phyloP scores from a whole-genome alignment of 2,329 filamentous ascomycete genomes.

The Phoma herbarum region DNA sequence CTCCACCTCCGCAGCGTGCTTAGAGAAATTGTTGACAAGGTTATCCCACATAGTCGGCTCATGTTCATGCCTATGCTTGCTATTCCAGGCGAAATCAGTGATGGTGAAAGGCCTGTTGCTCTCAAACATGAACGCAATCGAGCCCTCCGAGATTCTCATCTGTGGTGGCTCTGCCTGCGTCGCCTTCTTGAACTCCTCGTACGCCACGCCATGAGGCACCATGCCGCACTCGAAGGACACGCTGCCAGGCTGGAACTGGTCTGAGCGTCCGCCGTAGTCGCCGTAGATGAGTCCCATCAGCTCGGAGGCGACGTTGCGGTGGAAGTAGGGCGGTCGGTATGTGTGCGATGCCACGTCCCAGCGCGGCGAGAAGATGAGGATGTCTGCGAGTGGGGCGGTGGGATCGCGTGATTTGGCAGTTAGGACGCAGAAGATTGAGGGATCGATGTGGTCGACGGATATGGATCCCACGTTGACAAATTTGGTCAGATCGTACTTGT shows the following conservation, averaged over 20 bases:
- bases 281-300: conserved; percentile 52
- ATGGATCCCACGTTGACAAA: conserved; percentile 52
- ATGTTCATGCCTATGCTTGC: neutral
- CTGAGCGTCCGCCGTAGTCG: conserved; percentile 50
- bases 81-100: neutral
- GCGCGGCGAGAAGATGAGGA: conserved; percentile 51
- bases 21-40: neutral
- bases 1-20: neutral
- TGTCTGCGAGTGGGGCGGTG: conserved; percentile 48
- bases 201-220: conserved; percentile 45
- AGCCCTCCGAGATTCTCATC: neutral
- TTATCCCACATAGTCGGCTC: neutral
- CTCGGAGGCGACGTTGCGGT: conserved; percentile 51
- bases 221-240: conserved; percentile 49
- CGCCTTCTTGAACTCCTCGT: neutral
- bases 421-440: conserved; percentile 50
- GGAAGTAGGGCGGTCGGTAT: conserved; percentile 52
- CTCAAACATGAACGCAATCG: neutral
- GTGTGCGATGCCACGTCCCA: conserved; percentile 53
- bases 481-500: conserved; percentile 64
- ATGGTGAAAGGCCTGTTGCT: neutral
- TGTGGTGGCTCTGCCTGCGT: neutral
- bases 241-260: conserved; percentile 50
- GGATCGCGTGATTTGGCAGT: conserved; percentile 51
- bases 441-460: conserved; percentile 52